Evolutionary conservation across 148 eudicot genomes (phyloP).

Genomic region (Nyssa sinensis): DNA sequence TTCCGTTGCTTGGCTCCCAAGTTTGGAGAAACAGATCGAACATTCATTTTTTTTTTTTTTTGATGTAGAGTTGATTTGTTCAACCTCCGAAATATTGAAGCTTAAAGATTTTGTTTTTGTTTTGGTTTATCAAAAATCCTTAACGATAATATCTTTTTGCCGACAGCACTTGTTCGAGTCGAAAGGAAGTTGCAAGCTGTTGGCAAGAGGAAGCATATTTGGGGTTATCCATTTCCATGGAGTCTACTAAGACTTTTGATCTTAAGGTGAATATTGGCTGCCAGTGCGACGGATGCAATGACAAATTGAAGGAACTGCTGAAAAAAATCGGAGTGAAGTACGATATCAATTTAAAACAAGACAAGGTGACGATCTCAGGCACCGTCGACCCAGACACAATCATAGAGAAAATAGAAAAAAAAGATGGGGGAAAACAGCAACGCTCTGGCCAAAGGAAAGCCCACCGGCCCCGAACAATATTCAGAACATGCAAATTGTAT

Average conservation of each 20-base stretch:
- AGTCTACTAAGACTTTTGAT: neutral
- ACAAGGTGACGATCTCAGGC: conserved; percentile 5
- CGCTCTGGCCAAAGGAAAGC: neutral
- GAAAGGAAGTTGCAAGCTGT: too few relatives aligned
- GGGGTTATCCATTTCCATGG: neutral
- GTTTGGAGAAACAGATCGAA: too few relatives aligned
- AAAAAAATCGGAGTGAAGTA: neutral
- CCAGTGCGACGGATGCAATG: neutral
- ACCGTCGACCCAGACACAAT: neutral
- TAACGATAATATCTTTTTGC: too few relatives aligned
- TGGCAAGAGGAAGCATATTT: too few relatives aligned
- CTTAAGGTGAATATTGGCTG: neutral
- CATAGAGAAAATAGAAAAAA: neutral
- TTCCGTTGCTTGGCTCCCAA: too few relatives aligned
- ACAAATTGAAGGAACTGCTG: neutral
- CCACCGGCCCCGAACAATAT: neutral
- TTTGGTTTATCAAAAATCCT: too few relatives aligned
- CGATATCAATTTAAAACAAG: neutral
- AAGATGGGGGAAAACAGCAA: neutral
- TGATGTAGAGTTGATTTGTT: too few relatives aligned
- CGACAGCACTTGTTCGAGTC: too few relatives aligned
- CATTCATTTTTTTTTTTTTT: too few relatives aligned
- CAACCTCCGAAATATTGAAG: too few relatives aligned
- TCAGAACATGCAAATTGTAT: neutral
- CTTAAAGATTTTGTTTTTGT: too few relatives aligned